Evolutionary conservation across 208 protist genomes (phyloP), one percentile per base, ranked within the genome.

Genomic region (Endotrypanum monterogeii): DNA sequence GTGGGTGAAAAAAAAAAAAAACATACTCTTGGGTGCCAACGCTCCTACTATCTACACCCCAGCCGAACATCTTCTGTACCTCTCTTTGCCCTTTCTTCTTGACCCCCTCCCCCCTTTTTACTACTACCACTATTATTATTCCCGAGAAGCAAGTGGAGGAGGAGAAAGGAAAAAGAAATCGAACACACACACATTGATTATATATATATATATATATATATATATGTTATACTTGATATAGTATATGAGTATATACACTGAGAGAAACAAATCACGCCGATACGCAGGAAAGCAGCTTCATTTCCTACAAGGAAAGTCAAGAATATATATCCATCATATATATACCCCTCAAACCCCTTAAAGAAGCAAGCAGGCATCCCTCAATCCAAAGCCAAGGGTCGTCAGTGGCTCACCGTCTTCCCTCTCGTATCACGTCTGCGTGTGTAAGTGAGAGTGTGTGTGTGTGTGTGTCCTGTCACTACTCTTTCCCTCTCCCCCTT

Each of bases 401-500:
- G 23, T 46, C n/a, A 68, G 63, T 23, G 35, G 12, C 63, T n/a
- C 20, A 68, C 44, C n/a, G n/a, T 14, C 37, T 20, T 4, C 54
- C 35, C n/a, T 51, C 35, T 32, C 32, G 50, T 20, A n/a, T 39
- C 11, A 37, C 18, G 35, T n/a, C 23, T 23, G 35, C n/a, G 54
- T 57, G 23, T n/a, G 23, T 57, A 20, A 25, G 54, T 57, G 61
- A 50, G 61, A 50, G 30, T 51, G 32, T 66, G 32, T 66, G 61
- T 61, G 32, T n/a, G 20, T 57, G 51, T 23, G 16, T 37, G 23
- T 41, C 57, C 35, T 20, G 12, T 48, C 54, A 44, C 58, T 20
- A 37, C 67, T 25, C 25, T 16, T 41, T n/a, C n/a, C n/a, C 18
- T 60, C 51, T 18, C 23, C 11, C 48, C 23, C 41, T 28, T 70